Base-by-base conservation (phyloP, 179 eudicot species). In the Sideroxylon spinosum region DNA sequence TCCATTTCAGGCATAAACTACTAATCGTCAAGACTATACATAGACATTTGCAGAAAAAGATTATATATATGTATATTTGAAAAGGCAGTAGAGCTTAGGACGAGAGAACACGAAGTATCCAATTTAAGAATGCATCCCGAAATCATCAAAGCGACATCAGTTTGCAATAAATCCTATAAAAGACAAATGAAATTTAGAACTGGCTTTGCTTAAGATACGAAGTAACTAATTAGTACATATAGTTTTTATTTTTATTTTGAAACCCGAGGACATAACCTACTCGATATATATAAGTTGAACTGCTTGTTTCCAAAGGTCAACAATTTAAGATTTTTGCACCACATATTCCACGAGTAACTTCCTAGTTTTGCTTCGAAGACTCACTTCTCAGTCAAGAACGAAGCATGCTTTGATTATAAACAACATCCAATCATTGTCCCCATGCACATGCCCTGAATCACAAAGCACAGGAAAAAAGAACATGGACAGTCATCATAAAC, bases 361-460 rank as follows among this genome's bases (percentile, higher is more conserved):
- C 53, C 68, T 6, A 6, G 9, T 17, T 4, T 28, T 59, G 76
- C 50, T 60, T 57, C 28, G 0, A 22, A 74, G 44, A 68, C 68
- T 44, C 68, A 29, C 63, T 68, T 37, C 32, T 0, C 14, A 29
- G 52, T 32, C 32, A 37, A 20, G 49, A n/a, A 0, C 5, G 49
- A 73, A 17, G 32, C 60, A 44, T 32, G 60, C 16, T n/a, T 16
- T 72, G 28, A 25, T 28, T 9, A 29, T 37, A 17, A 23, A 14
- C 17, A 6, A 60, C 53, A 59, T 50, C n/a, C 32, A 0, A 20
- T 60, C 44, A 74, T 74, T 74, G 77, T 37, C 68, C 77, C 77
- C 76, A 74, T 28, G 68, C 68, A 44, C 77, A 74, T 55, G 77
- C 77, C 77, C 77, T 74, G 46, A 22, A 74, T 32, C 55, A 37